These are phyloP conservation scores for Nyssa sinensis DNA, from an alignment of 148 eudicot species.

Conservation along the genomic window DNA sequence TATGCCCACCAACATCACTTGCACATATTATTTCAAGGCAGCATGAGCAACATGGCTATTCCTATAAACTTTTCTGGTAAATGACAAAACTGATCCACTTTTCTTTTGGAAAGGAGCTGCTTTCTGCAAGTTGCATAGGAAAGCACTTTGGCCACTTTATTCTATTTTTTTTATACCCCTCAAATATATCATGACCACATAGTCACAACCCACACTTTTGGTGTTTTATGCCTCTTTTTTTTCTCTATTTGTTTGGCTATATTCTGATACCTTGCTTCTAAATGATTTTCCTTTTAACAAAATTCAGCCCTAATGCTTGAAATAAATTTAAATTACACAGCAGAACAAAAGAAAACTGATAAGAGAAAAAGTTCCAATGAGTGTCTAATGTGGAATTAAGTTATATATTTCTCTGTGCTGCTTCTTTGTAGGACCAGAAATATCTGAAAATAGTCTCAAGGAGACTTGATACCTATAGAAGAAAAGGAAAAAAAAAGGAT, in stretches of 20 bases:
- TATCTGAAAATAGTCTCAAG: constrained; percentile 1
- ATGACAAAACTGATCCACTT: constrained; percentile 41
- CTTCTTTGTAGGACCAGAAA: constrained; percentile 7
- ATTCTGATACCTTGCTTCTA: constrained; percentile 33
- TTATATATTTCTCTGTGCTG: neutral
- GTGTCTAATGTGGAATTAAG: constrained; percentile 10
- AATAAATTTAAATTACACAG: neutral
- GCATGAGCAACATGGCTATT: constrained; percentile 21
- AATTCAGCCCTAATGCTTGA: neutral
- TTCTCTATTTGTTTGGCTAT: constrained; percentile 1
- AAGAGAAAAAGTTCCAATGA: constrained; percentile 9
- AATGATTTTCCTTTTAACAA: neutral
- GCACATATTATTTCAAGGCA: constrained; percentile 23
- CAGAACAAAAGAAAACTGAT: neutral
- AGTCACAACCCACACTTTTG: constrained; percentile 6
- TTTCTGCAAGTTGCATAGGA: constrained; percentile 34
- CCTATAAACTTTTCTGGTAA: constrained; percentile 20
- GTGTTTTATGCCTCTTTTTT: constrained; percentile 4
- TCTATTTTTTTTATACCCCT: constrained; percentile 25
- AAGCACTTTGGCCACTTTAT: constrained; percentile 33
- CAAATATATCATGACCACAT: constrained; percentile 20
- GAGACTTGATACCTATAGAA: neutral
- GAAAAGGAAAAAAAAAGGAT: constrained; percentile 2
- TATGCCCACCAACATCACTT: constrained; percentile 25
- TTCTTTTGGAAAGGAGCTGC: constrained; percentile 19